phyloP scores from a whole-genome alignment of 2,329 filamentous ascomycete species.

The Aspergillus sp. region DNA sequence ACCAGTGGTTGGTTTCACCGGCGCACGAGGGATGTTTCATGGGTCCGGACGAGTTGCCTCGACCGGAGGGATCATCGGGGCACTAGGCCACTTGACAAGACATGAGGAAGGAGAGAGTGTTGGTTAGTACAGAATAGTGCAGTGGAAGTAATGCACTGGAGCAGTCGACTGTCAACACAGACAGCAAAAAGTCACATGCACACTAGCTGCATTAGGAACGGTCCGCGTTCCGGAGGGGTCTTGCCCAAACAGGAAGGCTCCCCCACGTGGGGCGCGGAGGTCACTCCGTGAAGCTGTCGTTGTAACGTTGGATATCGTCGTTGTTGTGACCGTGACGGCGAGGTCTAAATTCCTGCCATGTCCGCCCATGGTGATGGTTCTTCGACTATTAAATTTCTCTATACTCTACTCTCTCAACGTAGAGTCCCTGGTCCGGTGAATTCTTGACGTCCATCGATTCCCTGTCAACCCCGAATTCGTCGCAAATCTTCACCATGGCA shows the following conservation, averaged over 20 bases:
- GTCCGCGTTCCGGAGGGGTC: constrained; percentile 1
- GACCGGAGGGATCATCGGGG: no score
- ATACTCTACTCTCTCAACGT: no score
- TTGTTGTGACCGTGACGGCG: background rate
- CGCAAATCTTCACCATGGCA: constrained; percentile 14
- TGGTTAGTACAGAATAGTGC: no score
- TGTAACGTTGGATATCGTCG: background rate
- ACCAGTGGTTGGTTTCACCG: constrained; percentile 1
- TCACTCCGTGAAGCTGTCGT: background rate
- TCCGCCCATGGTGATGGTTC: background rate
- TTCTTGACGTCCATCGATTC: no score
- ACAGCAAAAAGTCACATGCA: background rate
- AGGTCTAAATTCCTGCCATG: constrained; percentile 9
- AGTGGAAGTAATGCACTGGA: no score
- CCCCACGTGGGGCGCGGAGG: constrained; percentile 13
- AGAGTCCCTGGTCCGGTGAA: no score
- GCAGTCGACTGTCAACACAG: no score
- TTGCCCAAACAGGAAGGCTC: constrained; percentile 9
- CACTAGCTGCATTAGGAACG: constrained; percentile 8
- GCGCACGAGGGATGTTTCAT: background rate
- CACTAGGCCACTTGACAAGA: background rate
- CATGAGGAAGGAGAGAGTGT: background rate
- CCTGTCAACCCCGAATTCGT: no score
- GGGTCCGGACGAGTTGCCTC: background rate
- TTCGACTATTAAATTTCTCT: no score